These are phyloP conservation scores for Tephrocybe sp. DNA, from an alignment of 768 basidiomycete genomes.

Conservation along the genomic window DNA sequence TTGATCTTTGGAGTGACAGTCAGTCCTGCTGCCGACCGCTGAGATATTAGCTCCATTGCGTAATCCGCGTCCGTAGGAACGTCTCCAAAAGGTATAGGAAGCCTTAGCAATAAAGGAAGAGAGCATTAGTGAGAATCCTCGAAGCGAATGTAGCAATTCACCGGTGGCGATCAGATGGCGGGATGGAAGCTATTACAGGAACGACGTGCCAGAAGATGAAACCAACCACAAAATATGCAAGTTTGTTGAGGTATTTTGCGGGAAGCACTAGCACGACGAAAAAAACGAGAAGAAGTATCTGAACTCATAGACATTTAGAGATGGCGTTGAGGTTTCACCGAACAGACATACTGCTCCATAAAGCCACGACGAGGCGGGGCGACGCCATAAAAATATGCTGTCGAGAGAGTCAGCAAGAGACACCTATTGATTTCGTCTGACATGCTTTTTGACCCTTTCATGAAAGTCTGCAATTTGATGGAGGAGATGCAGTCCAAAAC, in stretches of 20 bases:
- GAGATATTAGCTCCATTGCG: conserved; percentile 68
- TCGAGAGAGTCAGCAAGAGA: background rate
- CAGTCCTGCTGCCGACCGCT: conserved; percentile 56
- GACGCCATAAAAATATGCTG: conserved; percentile 72
- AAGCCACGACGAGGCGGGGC: conserved; percentile 45
- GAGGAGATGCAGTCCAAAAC: conserved; percentile 37
- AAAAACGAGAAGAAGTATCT: conserved; percentile 42
- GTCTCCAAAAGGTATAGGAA: conserved; percentile 47
- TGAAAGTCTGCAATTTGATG: conserved; percentile 58
- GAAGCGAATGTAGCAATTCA: conserved; percentile 32
- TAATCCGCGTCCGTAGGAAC: conserved; percentile 70
- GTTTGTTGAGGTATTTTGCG: conserved; percentile 48
- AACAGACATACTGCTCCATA: conserved; percentile 45
- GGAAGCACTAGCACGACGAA: conserved; percentile 46
- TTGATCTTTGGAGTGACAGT: conserved; percentile 36
- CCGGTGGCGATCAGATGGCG: conserved; percentile 47
- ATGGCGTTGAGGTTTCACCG: background rate
- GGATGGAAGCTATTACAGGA: conserved; percentile 54
- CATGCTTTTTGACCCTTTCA: conserved; percentile 65
- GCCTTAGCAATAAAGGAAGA: conserved; percentile 27
- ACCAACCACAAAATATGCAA: conserved; percentile 45
- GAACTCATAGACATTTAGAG: conserved; percentile 7
- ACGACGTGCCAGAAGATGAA: conserved; percentile 62
- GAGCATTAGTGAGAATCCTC: background rate
- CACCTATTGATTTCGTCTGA: conserved; percentile 5